Base-by-base conservation (phyloP, 352 stramenopile species). In the Pythium periplocum region DNA sequence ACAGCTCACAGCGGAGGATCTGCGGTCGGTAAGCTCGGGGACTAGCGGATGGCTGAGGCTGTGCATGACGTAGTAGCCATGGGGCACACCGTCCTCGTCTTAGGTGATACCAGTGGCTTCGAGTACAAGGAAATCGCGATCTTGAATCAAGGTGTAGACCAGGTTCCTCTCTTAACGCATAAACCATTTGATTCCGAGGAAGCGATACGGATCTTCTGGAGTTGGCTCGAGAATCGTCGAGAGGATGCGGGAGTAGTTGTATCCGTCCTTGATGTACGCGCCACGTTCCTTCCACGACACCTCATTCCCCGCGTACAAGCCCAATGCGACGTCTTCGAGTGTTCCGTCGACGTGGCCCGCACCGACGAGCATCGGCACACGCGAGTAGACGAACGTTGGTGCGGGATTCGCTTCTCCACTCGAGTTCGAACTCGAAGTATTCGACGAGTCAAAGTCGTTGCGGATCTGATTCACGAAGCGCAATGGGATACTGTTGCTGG, bases 1-100 rank as follows among this genome's bases (percentile, higher is more conserved):
- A 83, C 2, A 66, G 12, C 0, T 64, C 54, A 9, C 65, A 55
- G 4, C 77, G 72, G 12, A 78, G 62, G 41, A 83, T 68, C 33
- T 59, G 34, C 65, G 57, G 5, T 62, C 55, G 0, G 39, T 48
- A 11, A 74, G 68, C 47, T 70, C 64, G 0, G 71, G 75, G 30
- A 76, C 53, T 1, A 56, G 64, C 0, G 59, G 62, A 7, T 83
- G 34, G 11, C 60, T 51, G 30, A 86, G 57, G 11, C 73, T 84
- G 55, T 85, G 75, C 64, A 82, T 71, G 8, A 86, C 46, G 26
- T 68, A 76, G 51, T 84, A 87, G 8, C 73, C 71, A 2, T 32
- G 64, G 1, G 73, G 47, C 3, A 69, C 73, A 26, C 17, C 17
- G 1, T 61, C 62, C 4, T 63, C 66, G 54, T 84, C 71, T 4